Evolutionary conservation across 345 rosid genomes (phyloP).

Genomic region (Raphanus sativus): DNA sequence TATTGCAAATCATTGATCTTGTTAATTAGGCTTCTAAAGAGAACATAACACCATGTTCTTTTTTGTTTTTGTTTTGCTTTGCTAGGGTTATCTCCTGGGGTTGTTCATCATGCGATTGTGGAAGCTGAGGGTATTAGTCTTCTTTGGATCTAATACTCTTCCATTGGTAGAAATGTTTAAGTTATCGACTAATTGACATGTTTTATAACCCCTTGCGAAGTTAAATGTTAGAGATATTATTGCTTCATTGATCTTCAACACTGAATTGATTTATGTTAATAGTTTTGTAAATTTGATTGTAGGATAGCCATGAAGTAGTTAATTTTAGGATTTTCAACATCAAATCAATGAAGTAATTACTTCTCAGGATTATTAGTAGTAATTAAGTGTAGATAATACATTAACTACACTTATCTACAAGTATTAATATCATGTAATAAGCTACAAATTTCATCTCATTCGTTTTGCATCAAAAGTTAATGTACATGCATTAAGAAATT

Average conservation of each 20-base stretch:
- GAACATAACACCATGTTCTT: background rate
- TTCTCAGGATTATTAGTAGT: background rate
- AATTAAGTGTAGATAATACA: background rate
- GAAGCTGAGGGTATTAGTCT: background rate
- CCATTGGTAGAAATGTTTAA: background rate
- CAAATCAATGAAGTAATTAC: background rate
- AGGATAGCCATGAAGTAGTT: background rate
- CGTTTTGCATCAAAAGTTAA: background rate
- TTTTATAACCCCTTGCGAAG: background rate
- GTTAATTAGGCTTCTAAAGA: background rate
- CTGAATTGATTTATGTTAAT: background rate
- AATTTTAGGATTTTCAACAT: background rate
- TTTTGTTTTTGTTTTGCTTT: background rate
- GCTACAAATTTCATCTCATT: background rate
- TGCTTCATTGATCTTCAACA: background rate
- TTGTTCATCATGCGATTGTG: background rate
- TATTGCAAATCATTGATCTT: background rate
- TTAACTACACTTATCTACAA: background rate
- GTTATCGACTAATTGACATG: background rate
- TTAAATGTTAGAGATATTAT: background rate
- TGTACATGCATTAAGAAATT: background rate
- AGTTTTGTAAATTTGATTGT: background rate
- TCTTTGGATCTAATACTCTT: background rate
- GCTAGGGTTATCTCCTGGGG: background rate
- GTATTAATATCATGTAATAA: background rate